A percentile compares a stretch with the other conserved stretches of the same genome.
Evolutionary conservation across 2,329 filamentous ascomycete species (phyloP).

Genomic region (Pseudogymnoascus sp.): DNA sequence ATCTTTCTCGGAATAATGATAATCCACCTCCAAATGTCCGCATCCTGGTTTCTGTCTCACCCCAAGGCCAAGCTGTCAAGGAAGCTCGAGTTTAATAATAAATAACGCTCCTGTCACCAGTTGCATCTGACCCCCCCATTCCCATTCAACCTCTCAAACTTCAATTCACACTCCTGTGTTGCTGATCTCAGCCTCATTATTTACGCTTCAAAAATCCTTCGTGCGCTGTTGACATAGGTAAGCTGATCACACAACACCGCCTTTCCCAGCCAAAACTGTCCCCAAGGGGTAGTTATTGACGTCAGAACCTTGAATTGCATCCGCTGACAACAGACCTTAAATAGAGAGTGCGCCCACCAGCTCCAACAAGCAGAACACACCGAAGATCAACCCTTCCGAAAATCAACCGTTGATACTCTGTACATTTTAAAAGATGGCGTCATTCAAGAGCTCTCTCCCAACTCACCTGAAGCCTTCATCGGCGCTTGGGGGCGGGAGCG

Average conservation of each 20-base stretch:
- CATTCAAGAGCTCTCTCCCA: conserved; percentile 69
- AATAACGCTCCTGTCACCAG: conserved; percentile 4
- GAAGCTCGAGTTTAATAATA: conserved; percentile 12
- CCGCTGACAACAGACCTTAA: conserved; percentile 4
- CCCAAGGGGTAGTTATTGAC: conserved; percentile 5
- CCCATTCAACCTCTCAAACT: conserved; percentile 1
- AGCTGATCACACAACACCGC: not conserved
- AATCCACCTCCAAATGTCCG: conserved; percentile 8
- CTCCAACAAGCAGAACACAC: conserved; percentile 2
- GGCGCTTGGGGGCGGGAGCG: conserved; percentile 34
- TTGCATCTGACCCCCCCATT: not conserved
- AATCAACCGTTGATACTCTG: not conserved
- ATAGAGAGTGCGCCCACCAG: conserved; percentile 9
- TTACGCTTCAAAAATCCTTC: conserved; percentile 12
- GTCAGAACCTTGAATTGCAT: conserved; percentile 7
- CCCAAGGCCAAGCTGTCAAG: conserved; percentile 11
- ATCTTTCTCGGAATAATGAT: conserved; percentile 1
- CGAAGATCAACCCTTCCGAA: conserved; percentile 19
- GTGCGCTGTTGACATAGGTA: conserved; percentile 10
- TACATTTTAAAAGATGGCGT: conserved; percentile 50
- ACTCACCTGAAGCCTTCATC: conserved; percentile 69
- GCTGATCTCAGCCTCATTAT: conserved; percentile 10
- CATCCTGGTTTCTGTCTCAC: conserved; percentile 11
- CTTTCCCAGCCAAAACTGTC: not conserved
- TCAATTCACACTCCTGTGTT: not conserved